Base-by-base conservation (phyloP, 495 filamentous ascomycete genomes). In the Aspergillus steynii region DNA sequence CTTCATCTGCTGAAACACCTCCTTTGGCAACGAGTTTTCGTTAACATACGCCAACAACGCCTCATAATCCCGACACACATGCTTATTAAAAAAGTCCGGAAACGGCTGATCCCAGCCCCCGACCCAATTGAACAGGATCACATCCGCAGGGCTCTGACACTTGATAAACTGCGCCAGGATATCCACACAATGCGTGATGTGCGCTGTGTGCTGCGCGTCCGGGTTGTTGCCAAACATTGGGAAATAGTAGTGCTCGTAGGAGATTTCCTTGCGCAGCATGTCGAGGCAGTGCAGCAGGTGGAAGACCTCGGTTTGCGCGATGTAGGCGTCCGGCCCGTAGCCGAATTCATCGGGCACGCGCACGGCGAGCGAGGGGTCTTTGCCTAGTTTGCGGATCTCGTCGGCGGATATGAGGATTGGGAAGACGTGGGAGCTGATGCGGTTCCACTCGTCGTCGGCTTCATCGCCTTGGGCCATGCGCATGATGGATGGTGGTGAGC, bases 221-320 rank as follows among this genome's bases (percentile, higher is more conserved):
- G 57, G 34, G 25, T 50, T 20, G 26, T 29, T 50, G 4, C 53
- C 53, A 25, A 49, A 64, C 32, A 49, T 50, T 12, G 53, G 26
- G 50, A 64, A 49, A 53, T 75, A 75, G 46, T 75, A 75, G 9
- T 66, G 61, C 29, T 65, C 57, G 47, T 68, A 73, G 54, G 58
- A 52, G 5, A 61, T 65, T 29, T 67, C 61, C 49, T 62, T 56
- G 5, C 68, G 71, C 2, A 75, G 61, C 12, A 58, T 47, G 28
- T 75, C 68, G 15, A 75, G 53, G 56, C 72, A 76, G 55, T 76
- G 72, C 2, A 77, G 61, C 55, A 64, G 67, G 55, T 74, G 71
- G 49, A 70, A 74, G 2, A 74, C 68, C n/a, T 73, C 71, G 28
- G 74, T 62, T 20, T 65, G 61, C 20, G 68, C 74, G 8, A 75